phyloP scores from a whole-genome alignment of 1,139 yeast species.

The Taiozyma sp. region DNA sequence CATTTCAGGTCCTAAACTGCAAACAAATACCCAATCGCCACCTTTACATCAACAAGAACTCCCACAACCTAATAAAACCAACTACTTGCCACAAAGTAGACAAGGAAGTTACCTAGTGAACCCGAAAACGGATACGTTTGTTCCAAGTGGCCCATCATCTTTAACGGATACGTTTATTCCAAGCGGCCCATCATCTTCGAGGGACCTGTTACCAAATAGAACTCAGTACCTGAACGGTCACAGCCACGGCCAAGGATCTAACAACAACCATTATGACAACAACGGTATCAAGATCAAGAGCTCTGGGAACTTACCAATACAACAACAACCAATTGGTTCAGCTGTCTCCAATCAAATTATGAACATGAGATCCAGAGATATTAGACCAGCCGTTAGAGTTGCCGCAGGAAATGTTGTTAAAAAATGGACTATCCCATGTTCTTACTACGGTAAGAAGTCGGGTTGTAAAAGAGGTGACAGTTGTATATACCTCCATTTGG shows the following conservation, averaged over 20 bases:
- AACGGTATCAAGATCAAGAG: neutral
- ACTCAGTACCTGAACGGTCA: neutral
- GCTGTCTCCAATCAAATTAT: neutral
- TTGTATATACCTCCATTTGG: slow-evolving; percentile 7
- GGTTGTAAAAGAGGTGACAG: slow-evolving; percentile 3
- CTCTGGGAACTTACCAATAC: neutral
- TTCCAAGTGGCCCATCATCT: neutral
- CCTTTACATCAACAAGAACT: neutral
- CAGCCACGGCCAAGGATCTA: neutral
- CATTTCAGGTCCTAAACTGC: neutral
- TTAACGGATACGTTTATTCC: neutral
- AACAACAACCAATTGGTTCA: too few relatives aligned
- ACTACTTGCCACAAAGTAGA: neutral
- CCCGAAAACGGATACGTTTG: neutral
- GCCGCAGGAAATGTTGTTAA: neutral
- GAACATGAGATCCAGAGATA: slow-evolving; percentile 2
- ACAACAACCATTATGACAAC: neutral
- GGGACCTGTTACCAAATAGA: neutral
- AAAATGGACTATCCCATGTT: slow-evolving; percentile 1
- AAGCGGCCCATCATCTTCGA: neutral
- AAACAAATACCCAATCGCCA: neutral
- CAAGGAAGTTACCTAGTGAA: neutral
- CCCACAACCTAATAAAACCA: neutral
- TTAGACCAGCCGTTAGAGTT: slow-evolving; percentile 4
- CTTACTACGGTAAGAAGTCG: neutral